Percentiles rank a stretch among this genome's conserved stretches.
Evolutionary conservation across 306 rosid genomes (phyloP).

Genomic region (Vigna trinervia): DNA sequence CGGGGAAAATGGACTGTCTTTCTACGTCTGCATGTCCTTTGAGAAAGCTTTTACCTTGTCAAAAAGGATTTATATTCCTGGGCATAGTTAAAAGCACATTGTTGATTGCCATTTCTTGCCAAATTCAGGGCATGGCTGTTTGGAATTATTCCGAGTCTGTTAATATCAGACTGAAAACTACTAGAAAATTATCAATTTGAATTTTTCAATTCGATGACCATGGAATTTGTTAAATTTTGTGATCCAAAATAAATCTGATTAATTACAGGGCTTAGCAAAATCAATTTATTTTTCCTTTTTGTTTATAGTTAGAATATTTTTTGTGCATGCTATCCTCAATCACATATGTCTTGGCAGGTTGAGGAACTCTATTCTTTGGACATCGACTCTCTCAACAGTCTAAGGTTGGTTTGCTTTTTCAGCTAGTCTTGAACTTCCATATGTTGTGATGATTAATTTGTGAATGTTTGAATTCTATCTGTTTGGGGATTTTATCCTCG

Average conservation of each 20-base stretch:
- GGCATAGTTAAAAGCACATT: conserved; percentile 7
- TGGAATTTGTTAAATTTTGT: conserved; percentile 16
- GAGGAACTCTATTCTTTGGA: conserved; percentile 95
- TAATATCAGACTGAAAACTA: conserved; percentile 12
- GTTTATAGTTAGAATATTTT: conserved; percentile 7
- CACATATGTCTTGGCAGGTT: conserved; percentile 66
- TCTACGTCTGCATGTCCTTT: background rate
- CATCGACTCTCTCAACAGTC: conserved; percentile 76
- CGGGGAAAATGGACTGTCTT: background rate
- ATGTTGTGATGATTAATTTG: conserved; percentile 25
- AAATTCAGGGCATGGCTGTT: background rate
- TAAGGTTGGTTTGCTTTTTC: conserved; percentile 62
- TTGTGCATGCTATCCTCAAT: conserved; percentile 32
- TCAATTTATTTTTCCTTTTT: background rate
- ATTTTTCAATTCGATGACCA: conserved; percentile 11
- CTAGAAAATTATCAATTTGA: conserved; percentile 17
- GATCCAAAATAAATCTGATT: conserved; percentile 3
- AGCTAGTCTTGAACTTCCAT: conserved; percentile 31
- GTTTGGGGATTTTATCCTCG: conserved; percentile 10
- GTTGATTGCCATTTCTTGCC: conserved; percentile 20
- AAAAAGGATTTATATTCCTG: conserved; percentile 13
- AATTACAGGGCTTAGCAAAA: conserved; percentile 9
- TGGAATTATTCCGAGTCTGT: conserved; percentile 17
- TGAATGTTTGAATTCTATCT: conserved; percentile 26
- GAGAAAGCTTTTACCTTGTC: conserved; percentile 26